phyloP scores from a whole-genome alignment of 2,329 filamentous ascomycete species.

The Epichloe scottii region DNA sequence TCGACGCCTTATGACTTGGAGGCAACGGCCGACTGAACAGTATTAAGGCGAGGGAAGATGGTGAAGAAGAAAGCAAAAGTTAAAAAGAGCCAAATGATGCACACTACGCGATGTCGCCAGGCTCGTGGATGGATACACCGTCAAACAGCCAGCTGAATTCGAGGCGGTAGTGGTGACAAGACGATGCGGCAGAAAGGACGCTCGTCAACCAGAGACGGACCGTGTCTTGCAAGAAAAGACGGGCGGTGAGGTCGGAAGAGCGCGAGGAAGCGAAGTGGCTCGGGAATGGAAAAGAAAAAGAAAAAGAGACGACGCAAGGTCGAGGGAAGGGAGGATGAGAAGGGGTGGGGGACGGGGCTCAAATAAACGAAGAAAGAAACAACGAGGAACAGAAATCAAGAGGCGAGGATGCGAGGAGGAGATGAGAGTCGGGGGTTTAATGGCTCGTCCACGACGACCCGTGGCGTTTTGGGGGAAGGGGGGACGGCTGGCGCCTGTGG shows the following conservation, averaged over 20 bases:
- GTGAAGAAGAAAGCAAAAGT: slow-evolving; percentile 5
- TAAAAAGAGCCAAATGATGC: slow-evolving; percentile 10
- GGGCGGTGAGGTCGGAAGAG: slow-evolving; percentile 11
- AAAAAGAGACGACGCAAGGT: slow-evolving; percentile 13
- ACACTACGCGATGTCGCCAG: slow-evolving; percentile 12
- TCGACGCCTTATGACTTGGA: slow-evolving; percentile 5
- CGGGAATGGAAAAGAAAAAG: slow-evolving; percentile 19
- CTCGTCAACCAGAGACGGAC: slow-evolving; percentile 2
- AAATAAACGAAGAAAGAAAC: slow-evolving; percentile 12
- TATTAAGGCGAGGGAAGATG: slow-evolving; percentile 2
- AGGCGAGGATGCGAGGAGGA: slow-evolving; percentile 7
- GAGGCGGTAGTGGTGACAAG: slow-evolving; percentile 5
- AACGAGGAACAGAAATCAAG: slow-evolving; percentile 7
- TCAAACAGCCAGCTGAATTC: slow-evolving; percentile 12
- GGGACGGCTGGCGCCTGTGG: slow-evolving; percentile 5
- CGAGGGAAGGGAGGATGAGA: slow-evolving; percentile 21
- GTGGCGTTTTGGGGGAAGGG: slow-evolving; percentile 8
- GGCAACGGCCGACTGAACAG: neutral
- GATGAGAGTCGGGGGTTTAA: slow-evolving; percentile 6
- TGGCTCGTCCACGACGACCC: slow-evolving; percentile 13
- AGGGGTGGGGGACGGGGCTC: slow-evolving; percentile 9
- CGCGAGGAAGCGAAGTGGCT: slow-evolving; percentile 13
- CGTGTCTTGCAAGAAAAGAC: slow-evolving; percentile 8
- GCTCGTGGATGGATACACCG: slow-evolving; percentile 4
- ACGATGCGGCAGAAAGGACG: slow-evolving; percentile 6